Evolutionary conservation across 208 protist genomes (phyloP).

Genomic region (Endotrypanum monterogeii): DNA sequence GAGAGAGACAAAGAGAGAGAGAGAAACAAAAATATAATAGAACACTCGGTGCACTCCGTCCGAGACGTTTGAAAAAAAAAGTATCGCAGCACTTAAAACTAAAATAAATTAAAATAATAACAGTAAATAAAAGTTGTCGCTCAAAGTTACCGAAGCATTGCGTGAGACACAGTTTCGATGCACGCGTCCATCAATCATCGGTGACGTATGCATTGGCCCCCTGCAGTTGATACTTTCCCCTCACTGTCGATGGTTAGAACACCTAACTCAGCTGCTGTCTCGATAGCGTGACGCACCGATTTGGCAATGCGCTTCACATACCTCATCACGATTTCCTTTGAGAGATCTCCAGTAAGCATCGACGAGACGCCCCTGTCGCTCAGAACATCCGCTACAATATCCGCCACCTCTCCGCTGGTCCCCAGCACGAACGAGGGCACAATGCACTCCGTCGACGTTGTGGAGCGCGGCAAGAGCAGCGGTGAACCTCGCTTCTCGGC

Average conservation of each 20-base stretch:
- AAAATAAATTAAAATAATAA: no score
- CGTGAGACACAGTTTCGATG: no score
- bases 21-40: no score
- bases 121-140: no score
- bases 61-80: no score
- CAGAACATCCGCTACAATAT: constrained; percentile 55
- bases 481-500: constrained; percentile 30
- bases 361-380: constrained; percentile 22
- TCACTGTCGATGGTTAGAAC: constrained; percentile 40
- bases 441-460: constrained; percentile 40
- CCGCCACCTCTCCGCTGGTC: constrained; percentile 47
- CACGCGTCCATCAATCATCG: no score
- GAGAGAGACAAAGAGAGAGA: neutral
- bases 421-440: constrained; percentile 70
- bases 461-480: constrained; percentile 44
- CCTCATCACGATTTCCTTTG: constrained; percentile 54
- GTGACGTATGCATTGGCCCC: neutral
- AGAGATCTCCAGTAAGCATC: constrained; percentile 48
- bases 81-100: no score
- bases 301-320: constrained; percentile 73
- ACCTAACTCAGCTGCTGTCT: constrained; percentile 40
- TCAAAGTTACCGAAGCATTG: no score
- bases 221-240: constrained; percentile 32
- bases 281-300: constrained; percentile 45
- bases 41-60: no score